Conservation (phyloP, 495 filamentous ascomycete species). For the Talaromyces wortmannii region DNA sequence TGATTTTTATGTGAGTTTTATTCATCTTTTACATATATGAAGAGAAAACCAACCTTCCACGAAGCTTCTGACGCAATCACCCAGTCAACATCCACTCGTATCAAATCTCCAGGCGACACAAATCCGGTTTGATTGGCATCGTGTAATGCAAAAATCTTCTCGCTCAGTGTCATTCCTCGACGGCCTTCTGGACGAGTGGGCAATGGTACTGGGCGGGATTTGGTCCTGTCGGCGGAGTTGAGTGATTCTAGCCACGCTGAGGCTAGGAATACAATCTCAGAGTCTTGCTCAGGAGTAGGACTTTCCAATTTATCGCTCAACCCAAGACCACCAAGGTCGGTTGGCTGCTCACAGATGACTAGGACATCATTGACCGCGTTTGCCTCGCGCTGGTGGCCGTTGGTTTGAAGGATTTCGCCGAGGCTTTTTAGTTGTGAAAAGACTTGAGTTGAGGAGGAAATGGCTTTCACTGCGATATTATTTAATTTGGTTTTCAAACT, state of each 20-base stretch:
- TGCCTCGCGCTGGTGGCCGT: slow-evolving; percentile 4
- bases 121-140: slow-evolving; percentile 22
- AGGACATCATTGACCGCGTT: slow-evolving; percentile 8
- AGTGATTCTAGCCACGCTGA: slow-evolving; percentile 29
- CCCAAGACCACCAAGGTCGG: slow-evolving; percentile 13
- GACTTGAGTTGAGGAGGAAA: not conserved
- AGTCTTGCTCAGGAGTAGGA: slow-evolving; percentile 4
- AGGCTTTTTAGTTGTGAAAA: not conserved
- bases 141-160: slow-evolving; percentile 36
- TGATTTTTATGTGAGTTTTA: not conserved
- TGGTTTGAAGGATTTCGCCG: not conserved
- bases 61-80: slow-evolving; percentile 31
- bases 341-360: slow-evolving; percentile 8
- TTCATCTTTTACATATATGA: not conserved
- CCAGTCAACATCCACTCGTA: slow-evolving; percentile 36
- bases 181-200: slow-evolving; percentile 13
- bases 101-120: slow-evolving; percentile 27
- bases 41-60: slow-evolving; percentile 18
- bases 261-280: slow-evolving; percentile 18
- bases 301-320: not conserved
- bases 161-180: slow-evolving; percentile 31
- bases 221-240: slow-evolving; percentile 25
- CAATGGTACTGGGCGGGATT: slow-evolving; percentile 4
- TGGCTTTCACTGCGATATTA: not conserved
- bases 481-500: too few species aligned